Evolutionary conservation across 305 asterid species (phyloP), one percentile per base, ranked within the genome.

Genomic region (Nicotiana rustica): DNA sequence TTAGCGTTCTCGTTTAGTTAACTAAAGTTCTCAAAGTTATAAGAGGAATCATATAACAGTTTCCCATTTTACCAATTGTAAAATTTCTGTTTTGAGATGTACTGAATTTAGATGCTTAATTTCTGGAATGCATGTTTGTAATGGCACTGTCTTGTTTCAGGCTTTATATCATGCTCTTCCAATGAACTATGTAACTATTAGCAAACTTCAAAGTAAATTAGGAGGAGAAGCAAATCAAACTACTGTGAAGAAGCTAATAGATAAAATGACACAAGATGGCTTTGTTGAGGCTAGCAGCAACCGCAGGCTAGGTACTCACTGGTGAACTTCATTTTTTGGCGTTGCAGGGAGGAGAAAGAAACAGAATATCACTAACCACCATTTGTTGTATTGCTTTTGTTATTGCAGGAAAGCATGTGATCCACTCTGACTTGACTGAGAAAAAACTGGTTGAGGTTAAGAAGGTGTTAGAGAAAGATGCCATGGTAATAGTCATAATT

Each of bases 361-460:
- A 41, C 6, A 25, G 0, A 64, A 59, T 71, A 73, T 14, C 64
- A 4, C 18, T 49, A 25, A 47, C 19, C 1, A 38, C 60, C 36
- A 73, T 47, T 6, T 13, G 41, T 18, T 52, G 44, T 44, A 25
- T 21, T 52, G 41, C 3, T 49, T 77, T 84, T 83, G 17, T 41
- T 12, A 13, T 36, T 49, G 52, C 90, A 95, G 98, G 99, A 79
- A 96, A 94, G 93, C 96, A 93, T 29, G 97, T 96, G 85, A 88
- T 94, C 84, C 98, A 92, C 86, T 93, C 99, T 19, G 98, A 93
- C 82, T 86, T 91, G 59, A 89, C 97, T 55, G 89, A 87, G 89
- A 88, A 87, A 86, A 94, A 91, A 90, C 86, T 96, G 85, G 79
- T 68, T 62, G 97, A 93, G 89, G 93, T 96, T 82, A 88, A 81